Evolutionary conservation across 2,329 filamentous ascomycete species (phyloP).

Genomic region (Penicillium crustosum): DNA sequence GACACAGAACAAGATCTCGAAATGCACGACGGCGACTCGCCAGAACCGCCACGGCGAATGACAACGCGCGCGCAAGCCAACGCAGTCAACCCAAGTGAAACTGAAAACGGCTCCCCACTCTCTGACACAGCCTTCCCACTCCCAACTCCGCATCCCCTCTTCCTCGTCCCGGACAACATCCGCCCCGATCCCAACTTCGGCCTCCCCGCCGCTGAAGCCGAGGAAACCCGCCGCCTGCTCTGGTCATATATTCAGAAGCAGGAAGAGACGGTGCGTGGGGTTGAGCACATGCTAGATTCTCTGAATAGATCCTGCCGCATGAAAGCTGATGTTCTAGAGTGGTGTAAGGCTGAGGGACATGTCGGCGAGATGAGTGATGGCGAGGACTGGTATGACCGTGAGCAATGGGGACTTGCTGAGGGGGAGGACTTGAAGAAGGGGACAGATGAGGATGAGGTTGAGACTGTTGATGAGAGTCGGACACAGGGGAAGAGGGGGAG

Average conservation of each 20-base stretch:
- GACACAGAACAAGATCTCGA: constrained; percentile 33
- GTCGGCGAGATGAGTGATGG: constrained; percentile 66
- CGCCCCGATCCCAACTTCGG: constrained; percentile 57
- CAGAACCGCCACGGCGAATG: constrained; percentile 47
- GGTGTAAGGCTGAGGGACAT: constrained; percentile 63
- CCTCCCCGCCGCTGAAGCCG: constrained; percentile 58
- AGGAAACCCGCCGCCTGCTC: constrained; percentile 61
- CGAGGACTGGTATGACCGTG: constrained; percentile 66
- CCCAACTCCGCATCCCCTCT: constrained; percentile 56
- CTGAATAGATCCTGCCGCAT: constrained; percentile 60
- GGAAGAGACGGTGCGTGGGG: constrained; percentile 61
- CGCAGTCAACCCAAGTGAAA: constrained; percentile 31
- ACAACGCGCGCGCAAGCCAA: constrained; percentile 48
- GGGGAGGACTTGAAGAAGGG: constrained; percentile 61
- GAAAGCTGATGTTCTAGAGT: constrained; percentile 59
- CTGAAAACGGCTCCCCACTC: constrained; percentile 29
- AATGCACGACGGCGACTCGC: constrained; percentile 38
- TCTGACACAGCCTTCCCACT: constrained; percentile 34
- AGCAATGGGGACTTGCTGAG: constrained; percentile 58
- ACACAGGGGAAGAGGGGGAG: constrained; percentile 42
- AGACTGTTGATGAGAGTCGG: constrained; percentile 46
- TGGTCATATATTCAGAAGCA: constrained; percentile 66
- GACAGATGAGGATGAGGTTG: constrained; percentile 61
- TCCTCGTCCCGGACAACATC: constrained; percentile 52
- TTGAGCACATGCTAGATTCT: constrained; percentile 56